These are phyloP conservation scores for Isabelozyma gotoi DNA, from an alignment of 805 yeast species.

Conservation along the genomic window DNA sequence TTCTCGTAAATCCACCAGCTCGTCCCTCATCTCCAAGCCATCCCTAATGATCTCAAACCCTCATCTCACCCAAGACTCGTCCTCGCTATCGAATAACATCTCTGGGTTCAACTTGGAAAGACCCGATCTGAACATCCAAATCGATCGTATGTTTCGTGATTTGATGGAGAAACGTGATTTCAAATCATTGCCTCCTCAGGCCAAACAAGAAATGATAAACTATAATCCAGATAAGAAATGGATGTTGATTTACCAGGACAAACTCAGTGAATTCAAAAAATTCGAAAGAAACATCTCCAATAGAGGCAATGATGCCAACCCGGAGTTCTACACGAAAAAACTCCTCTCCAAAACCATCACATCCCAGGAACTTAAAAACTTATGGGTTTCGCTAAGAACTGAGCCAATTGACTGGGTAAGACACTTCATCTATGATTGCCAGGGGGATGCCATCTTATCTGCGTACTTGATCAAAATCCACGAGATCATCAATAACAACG, in stretches of 20 bases:
- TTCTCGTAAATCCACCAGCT: conserved; percentile 21
- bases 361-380: conserved; percentile 68
- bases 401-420: conserved; percentile 84
- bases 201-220: conserved; percentile 71
- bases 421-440: conserved; percentile 64
- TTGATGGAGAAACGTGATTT: conserved; percentile 84
- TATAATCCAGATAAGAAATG: conserved; percentile 81
- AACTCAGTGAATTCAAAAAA: conserved; percentile 71
- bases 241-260: conserved; percentile 88
- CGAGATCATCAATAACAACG: conserved; percentile 38
- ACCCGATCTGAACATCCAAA: conserved; percentile 64
- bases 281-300: conserved; percentile 22
- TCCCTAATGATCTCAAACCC: conserved; percentile 13
- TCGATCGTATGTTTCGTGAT: conserved; percentile 73
- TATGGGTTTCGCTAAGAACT: conserved; percentile 90
- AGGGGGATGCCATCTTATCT: conserved; percentile 79
- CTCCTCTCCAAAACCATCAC: conserved; percentile 70
- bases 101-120: conserved; percentile 50
- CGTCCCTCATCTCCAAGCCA: conserved; percentile 26
- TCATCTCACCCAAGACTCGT: conserved; percentile 11
- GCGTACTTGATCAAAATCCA: conserved; percentile 52
- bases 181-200: conserved; percentile 64
- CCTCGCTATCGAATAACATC: conserved; percentile 7
- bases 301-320: conserved; percentile 43
- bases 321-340: conserved; percentile 73